phyloP scores from a whole-genome alignment of 1,284 basidiomycete genomes.

The Leccinum pseudoinsigne region DNA sequence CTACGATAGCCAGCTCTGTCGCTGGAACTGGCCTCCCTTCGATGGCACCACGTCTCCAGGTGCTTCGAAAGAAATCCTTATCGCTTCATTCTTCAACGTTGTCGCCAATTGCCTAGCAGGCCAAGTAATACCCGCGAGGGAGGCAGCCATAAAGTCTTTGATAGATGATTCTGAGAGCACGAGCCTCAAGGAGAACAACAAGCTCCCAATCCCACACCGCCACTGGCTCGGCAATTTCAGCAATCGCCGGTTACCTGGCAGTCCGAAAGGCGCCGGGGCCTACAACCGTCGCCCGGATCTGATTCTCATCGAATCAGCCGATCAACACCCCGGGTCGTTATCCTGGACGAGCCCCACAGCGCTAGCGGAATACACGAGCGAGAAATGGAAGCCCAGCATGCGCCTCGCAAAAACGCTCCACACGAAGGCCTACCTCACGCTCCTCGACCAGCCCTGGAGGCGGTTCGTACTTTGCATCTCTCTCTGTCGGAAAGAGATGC shows the following conservation, averaged over 20 bases:
- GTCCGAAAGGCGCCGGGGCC: not conserved
- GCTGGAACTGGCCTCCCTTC: not conserved
- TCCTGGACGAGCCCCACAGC: not conserved
- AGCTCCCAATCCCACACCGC: not conserved
- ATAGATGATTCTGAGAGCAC: not conserved
- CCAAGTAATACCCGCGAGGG: not conserved
- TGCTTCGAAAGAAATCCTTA: not conserved
- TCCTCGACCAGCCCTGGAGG: not conserved
- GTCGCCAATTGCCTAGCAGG: not conserved
- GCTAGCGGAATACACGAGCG: not conserved
- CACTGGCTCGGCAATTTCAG: not conserved
- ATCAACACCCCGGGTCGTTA: not conserved
- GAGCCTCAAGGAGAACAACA: not conserved
- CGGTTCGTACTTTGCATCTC: not conserved
- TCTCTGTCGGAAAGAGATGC: not conserved
- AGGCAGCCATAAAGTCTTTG: not conserved
- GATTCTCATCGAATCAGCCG: not conserved
- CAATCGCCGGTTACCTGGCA: not conserved
- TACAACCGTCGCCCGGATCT: not conserved
- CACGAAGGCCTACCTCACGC: not conserved
- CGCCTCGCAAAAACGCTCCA: not conserved
- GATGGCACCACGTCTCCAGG: not conserved
- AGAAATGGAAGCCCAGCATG: not conserved
- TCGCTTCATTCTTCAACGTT: not conserved
- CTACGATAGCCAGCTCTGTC: not conserved